Evolutionary conservation across 2,329 filamentous ascomycete genomes (phyloP).

Genomic region (Botrytis aclada): DNA sequence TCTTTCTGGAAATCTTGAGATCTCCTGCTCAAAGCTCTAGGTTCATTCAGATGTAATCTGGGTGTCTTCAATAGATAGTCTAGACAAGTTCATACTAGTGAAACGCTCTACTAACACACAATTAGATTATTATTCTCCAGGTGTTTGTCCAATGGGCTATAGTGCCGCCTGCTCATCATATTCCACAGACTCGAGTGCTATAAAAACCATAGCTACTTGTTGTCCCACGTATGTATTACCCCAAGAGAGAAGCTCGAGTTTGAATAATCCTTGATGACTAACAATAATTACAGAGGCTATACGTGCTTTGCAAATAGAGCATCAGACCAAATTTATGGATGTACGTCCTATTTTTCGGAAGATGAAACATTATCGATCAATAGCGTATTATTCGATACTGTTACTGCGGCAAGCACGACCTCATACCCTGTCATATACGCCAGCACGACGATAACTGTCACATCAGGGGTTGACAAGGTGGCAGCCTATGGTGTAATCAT

Average conservation of each 20-base stretch:
- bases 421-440: not conserved
- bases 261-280: not conserved
- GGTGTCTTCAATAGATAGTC: too few relatives aligned
- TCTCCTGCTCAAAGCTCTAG: not conserved
- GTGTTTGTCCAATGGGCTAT: conserved; percentile 6
- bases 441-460: conserved; percentile 5
- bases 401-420: not conserved
- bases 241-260: not conserved
- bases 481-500: conserved; percentile 14
- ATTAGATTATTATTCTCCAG: conserved; percentile 13
- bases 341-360: conserved; percentile 1
- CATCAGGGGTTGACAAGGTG: not conserved
- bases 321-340: conserved; percentile 7
- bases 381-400: conserved; percentile 6
- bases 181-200: not conserved
- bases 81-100: not conserved
- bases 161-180: conserved; percentile 10
- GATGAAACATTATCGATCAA: not conserved
- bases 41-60: not conserved
- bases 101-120: not conserved
- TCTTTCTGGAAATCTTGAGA: not conserved
- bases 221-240: conserved; percentile 9
- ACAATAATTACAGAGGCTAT: not conserved
- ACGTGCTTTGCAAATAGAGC: conserved; percentile 7
- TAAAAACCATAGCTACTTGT: conserved; percentile 11